Conservation (phyloP, 2,329 filamentous ascomycete genomes). For the Curvularia lunata region DNA sequence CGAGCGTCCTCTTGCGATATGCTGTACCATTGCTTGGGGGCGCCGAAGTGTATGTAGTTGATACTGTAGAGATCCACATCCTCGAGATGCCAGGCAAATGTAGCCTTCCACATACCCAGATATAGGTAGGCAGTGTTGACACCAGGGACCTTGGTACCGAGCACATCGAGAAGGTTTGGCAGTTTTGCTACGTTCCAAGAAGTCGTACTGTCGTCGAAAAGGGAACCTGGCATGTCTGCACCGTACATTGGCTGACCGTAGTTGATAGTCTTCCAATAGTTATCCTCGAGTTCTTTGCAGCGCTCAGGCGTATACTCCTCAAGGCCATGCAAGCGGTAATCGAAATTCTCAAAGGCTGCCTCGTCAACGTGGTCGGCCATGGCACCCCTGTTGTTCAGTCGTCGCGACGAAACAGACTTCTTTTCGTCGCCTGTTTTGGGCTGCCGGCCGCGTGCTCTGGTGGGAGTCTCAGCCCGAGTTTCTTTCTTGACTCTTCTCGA, state of each 20-base stretch:
- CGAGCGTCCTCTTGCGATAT: slow-evolving; percentile 95
- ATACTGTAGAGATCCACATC: slow-evolving; percentile 99
- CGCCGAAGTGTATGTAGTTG: slow-evolving; percentile 98
- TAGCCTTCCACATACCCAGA: slow-evolving; percentile 99
- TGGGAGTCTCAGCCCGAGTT: slow-evolving; percentile 56
- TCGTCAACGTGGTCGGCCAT: slow-evolving; percentile 83
- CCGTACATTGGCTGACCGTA: slow-evolving; percentile 95
- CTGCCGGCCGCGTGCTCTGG: slow-evolving; percentile 63
- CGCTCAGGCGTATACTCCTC: slow-evolving; percentile 90
- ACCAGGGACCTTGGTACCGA: slow-evolving; percentile 93
- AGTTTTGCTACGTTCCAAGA: slow-evolving; percentile 95
- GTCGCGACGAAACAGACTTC: slow-evolving; percentile 80
- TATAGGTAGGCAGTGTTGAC: slow-evolving; percentile 99
- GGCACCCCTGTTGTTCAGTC: slow-evolving; percentile 84
- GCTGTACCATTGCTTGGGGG: slow-evolving; percentile 99
- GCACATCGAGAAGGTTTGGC: slow-evolving; percentile 88
- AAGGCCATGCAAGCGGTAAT: slow-evolving; percentile 82
- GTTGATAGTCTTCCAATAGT: slow-evolving; percentile 96
- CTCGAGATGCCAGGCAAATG: slow-evolving; percentile 98
- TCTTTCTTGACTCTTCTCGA: slow-evolving; percentile 40
- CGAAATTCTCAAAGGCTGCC: slow-evolving; percentile 85
- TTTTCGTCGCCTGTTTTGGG: slow-evolving; percentile 47
- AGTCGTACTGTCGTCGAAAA: slow-evolving; percentile 85
- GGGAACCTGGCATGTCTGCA: slow-evolving; percentile 92
- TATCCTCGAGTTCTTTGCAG: slow-evolving; percentile 91